A percentile compares a stretch with the other conserved stretches of the same genome.
Conservation (phyloP, 768 basidiomycete genomes). For the Myochromella boudieri region DNA sequence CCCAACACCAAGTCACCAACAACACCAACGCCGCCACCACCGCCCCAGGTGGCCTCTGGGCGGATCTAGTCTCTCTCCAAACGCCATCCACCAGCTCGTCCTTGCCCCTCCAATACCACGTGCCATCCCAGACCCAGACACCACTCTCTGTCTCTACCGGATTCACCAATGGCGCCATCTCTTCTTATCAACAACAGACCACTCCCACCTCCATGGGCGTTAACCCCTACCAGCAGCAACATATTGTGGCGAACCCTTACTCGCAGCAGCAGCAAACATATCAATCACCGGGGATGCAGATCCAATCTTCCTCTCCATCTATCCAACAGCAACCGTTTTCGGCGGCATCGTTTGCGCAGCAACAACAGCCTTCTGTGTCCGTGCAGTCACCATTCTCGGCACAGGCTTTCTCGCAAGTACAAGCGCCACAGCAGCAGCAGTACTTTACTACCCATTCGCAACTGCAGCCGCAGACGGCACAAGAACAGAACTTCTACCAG, state of each 20-base stretch:
- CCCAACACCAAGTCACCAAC: too few relatives aligned
- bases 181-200: conserved; percentile 20
- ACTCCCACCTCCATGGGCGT: conserved; percentile 22
- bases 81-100: conserved; percentile 45
- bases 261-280: conserved; percentile 22
- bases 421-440: conserved; percentile 14
- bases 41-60: conserved; percentile 48
- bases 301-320: conserved; percentile 2
- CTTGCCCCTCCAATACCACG: conserved; percentile 49
- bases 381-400: conserved; percentile 1
- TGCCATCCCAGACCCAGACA: conserved; percentile 9
- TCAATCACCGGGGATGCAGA: conserved; percentile 7
- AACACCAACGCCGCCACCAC: conserved; percentile 16
- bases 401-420: too few relatives aligned
- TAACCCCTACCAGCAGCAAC: conserved; percentile 27
- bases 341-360: too few relatives aligned
- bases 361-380: background rate
- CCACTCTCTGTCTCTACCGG: conserved; percentile 10
- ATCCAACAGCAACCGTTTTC: too few relatives aligned
- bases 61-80: conserved; percentile 54
- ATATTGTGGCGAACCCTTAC: conserved; percentile 27
- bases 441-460: conserved; percentile 23
- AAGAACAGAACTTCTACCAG: conserved; percentile 17
- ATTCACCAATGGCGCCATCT: conserved; percentile 8
- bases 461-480: conserved; percentile 17